Evolutionary conservation across 1,284 basidiomycete genomes (phyloP), one percentile per base, ranked within the genome.

Genomic region (Papiliotrema flavescens): DNA sequence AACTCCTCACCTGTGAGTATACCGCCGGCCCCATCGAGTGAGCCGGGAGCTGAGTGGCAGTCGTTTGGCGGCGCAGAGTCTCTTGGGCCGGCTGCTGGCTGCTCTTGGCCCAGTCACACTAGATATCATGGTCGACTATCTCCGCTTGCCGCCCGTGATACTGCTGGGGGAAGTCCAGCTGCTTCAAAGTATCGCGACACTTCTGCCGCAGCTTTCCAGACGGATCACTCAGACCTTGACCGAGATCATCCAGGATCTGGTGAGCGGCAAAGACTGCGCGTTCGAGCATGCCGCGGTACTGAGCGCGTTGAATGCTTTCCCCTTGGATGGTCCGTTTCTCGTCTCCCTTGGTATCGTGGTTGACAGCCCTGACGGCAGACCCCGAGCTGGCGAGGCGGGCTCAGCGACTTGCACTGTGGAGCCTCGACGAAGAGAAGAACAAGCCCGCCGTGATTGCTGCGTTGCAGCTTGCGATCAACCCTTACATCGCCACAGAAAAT

Each of bases 351-450:
- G 22, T 35, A 22, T 28, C 19, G 39, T 5, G 19, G 5, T 36
- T 22, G 22, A 19, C 7, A 22, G 44, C 26, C 23, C 24, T 39
- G 1, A 26, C 19, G 34, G 2, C 23, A 67, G 65, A 67, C 49
- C 39, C 46, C 23, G 50, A 62, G 9, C 62, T 71, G 1, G 64
- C 63, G 2, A 26, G 40, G 26, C 47, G 53, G 20, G 67, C 66
- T 2, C 69, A 68, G 39, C 43, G 55, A 19, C 54, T 71, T 1
- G 66, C 69, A 6, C 40, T 71, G 3, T 65, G 64, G 62, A 65
- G 64, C 44, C 51, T 71, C 17, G 62, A 66, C 28, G 67, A 68
- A 51, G 60, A 63, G 17, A 56, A 59, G 36, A 62, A 60, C 11
- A 56, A 60, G 45, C 47, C 51, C 6, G 59, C 62, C 13, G 67